These are phyloP conservation scores for Santalum album DNA, from an alignment of 164 flowering plant species.

Conservation along the genomic window DNA sequence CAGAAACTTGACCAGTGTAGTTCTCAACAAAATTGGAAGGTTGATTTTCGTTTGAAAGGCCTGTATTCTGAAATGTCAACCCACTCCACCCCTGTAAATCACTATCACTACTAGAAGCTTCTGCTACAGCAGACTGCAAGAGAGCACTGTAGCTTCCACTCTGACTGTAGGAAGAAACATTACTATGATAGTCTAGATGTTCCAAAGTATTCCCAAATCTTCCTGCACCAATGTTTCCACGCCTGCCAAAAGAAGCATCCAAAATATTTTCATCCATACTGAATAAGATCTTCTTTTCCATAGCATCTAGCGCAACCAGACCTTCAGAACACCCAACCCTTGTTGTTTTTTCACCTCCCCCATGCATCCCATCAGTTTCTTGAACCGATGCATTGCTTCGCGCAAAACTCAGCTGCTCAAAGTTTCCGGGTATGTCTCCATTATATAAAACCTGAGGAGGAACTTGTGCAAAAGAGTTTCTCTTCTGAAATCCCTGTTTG, in stretches of 20 bases:
- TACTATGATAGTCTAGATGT: conserved; percentile 22
- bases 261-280: conserved; percentile 45
- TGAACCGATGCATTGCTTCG: conserved; percentile 26
- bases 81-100: conserved; percentile 81
- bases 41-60: conserved; percentile 40
- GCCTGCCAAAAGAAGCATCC: conserved; percentile 38
- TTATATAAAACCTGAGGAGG: conserved; percentile 23
- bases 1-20: conserved; percentile 11
- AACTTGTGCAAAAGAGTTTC: conserved; percentile 29
- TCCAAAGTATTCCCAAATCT: conserved; percentile 31
- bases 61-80: conserved; percentile 53
- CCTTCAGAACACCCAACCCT: conserved; percentile 31
- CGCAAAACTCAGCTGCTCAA: conserved; percentile 24
- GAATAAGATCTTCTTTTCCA: conserved; percentile 61
- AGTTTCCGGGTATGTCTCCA: conserved; percentile 21
- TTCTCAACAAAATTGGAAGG: conserved; percentile 22
- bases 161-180: conserved; percentile 47
- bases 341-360: too few species aligned
- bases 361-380: conserved; percentile 29
- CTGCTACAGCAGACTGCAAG: conserved; percentile 92
- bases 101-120: conserved; percentile 65
- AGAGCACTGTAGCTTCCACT: conserved; percentile 95
- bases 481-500: conserved; percentile 35
- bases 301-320: conserved; percentile 48
- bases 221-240: conserved; percentile 22